These are phyloP conservation scores for Beauveria sp. DNA, from an alignment of 2,329 filamentous ascomycete genomes.

Conservation along the genomic window DNA sequence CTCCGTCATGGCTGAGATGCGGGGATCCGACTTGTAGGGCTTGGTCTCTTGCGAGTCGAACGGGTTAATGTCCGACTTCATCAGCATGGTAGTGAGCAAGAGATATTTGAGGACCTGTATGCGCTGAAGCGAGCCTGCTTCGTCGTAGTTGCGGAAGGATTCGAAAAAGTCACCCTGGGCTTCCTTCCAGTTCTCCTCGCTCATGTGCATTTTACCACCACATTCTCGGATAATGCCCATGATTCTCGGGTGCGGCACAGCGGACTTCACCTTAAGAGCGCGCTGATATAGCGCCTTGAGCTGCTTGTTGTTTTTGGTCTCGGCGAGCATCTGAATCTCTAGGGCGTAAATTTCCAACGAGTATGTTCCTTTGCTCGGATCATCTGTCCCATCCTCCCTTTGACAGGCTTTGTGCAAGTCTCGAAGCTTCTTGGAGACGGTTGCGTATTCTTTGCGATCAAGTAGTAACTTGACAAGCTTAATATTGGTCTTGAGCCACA, in stretches of 20 bases:
- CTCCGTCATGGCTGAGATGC: constrained; percentile 95
- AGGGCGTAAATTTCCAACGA: constrained; percentile 91
- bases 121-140: constrained; percentile 89
- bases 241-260: constrained; percentile 95
- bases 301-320: constrained; percentile 95
- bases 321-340: constrained; percentile 98
- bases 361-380: constrained; percentile 94
- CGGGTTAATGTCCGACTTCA: constrained; percentile 97
- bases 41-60: constrained; percentile 99
- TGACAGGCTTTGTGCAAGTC: constrained; percentile 89
- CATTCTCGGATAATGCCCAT: constrained; percentile 99
- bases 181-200: constrained; percentile 97
- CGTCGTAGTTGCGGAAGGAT: constrained; percentile 97
- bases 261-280: constrained; percentile 87
- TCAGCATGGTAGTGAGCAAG: constrained; percentile 93
- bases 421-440: constrained; percentile 73
- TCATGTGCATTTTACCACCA: constrained; percentile 99
- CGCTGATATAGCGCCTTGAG: constrained; percentile 88
- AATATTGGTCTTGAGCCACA: constrained; percentile 98
- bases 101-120: constrained; percentile 98
- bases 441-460: constrained; percentile 79
- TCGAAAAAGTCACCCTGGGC: constrained; percentile 98
- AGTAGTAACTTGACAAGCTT: constrained; percentile 89
- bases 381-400: constrained; percentile 75
- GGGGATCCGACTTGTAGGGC: constrained; percentile 91